These are phyloP conservation scores for Cudoniella acicularis DNA, from an alignment of 495 filamentous ascomycete species.

Conservation along the genomic window DNA sequence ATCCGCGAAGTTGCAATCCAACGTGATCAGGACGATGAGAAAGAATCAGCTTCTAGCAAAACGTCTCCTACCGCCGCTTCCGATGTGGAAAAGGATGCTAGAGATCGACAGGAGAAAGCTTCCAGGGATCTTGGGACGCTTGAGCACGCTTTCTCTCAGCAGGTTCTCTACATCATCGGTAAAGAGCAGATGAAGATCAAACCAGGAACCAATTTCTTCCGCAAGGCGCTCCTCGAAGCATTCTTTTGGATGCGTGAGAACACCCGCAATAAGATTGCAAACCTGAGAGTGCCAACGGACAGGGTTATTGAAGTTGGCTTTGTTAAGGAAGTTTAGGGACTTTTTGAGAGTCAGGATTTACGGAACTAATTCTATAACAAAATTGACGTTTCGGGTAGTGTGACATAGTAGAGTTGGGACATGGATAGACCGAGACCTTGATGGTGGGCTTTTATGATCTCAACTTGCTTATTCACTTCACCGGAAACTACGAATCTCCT, in stretches of 20 bases:
- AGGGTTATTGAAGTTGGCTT: slow-evolving; percentile 66
- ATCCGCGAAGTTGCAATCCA: not conserved
- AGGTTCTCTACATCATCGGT: slow-evolving; percentile 65
- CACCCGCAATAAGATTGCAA: slow-evolving; percentile 57
- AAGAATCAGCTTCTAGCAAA: slow-evolving; percentile 4
- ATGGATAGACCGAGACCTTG: no score
- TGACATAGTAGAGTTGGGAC: no score
- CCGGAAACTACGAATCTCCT: no score
- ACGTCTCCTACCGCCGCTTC: not conserved
- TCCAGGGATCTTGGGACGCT: slow-evolving; percentile 10
- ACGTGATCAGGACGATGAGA: not conserved
- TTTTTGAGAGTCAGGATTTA: no score
- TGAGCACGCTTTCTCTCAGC: slow-evolving; percentile 47
- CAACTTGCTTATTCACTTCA: no score
- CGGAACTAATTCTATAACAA: no score
- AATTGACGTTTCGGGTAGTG: no score
- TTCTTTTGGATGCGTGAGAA: slow-evolving; percentile 70
- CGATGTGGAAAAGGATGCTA: not conserved
- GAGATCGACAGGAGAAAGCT: slow-evolving; percentile 1
- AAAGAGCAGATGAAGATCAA: slow-evolving; percentile 65
- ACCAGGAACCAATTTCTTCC: slow-evolving; percentile 35
- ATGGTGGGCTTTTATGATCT: no score
- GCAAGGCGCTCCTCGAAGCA: slow-evolving; percentile 43
- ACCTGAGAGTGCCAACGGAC: slow-evolving; percentile 56
- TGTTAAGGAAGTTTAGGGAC: slow-evolving; percentile 59